Base-by-base conservation (phyloP, 2,329 filamentous ascomycete genomes). In the Colletotrichum sp. region DNA sequence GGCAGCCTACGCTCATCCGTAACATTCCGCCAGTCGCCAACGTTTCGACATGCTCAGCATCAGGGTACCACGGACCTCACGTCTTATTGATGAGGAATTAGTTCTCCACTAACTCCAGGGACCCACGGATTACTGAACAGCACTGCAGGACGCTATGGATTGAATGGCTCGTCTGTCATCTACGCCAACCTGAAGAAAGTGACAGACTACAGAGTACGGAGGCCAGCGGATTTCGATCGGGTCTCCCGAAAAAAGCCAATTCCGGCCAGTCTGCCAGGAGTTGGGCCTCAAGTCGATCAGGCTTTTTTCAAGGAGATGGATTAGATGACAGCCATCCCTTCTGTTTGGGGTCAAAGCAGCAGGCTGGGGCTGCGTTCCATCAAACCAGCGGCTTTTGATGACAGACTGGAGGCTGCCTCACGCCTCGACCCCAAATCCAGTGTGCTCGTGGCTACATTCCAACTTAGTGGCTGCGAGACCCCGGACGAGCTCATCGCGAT, bases 111-210 rank as follows among this genome's bases (percentile, higher is more conserved):
- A 19, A 30, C 19, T 32, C 27, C 32, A 52, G 64, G 39, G 44
- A n/a, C 25, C 22, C 13, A 16, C 19, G 27, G 70, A 76, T 73
- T 73, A 73, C 73, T 73, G 57, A 76, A 69, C 73, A 57, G 8
- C 22, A 25, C 49, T 32, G 63, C 69, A 49, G n/a, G 7, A 27
- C 59, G 34, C 52, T 49, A 55, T 9, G 65, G 25, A 63, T 69
- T 61, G 27, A 64, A 30, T 15, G 59, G 34, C 15, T 64, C 64
- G 34, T 55, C 13, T 15, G 16, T 44, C 25, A 27, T 27, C 39
- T 44, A 32, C 52, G 15, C 63, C 16, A 22, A 36, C 25, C 69
- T 25, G 8, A 39, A n/a, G 36, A 25, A 66, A 30, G 32, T 62
- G 32, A 32, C 36, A 34, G 19, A 63, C 25, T 22, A 32, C 36